A percentile compares a stretch with the other conserved stretches of the same genome.
phyloP scores from a whole-genome alignment of 1,139 yeast species.

The Kodamaea anthophila region DNA sequence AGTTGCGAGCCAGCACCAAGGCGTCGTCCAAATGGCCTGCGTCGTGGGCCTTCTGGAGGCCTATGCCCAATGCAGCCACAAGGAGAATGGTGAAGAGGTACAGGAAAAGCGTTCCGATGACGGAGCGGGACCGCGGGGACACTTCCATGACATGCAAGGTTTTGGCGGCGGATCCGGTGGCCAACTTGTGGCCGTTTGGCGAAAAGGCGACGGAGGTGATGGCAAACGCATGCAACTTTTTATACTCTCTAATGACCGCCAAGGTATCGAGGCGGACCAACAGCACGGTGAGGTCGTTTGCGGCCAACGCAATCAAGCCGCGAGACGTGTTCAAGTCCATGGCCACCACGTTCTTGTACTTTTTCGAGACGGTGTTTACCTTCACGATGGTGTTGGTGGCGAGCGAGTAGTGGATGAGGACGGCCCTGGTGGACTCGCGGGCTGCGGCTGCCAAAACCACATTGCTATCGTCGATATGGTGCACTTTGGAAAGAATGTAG shows the following conservation, averaged over 20 bases:
- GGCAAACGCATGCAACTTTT: slow-evolving; percentile 71
- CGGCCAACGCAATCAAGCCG: slow-evolving; percentile 62
- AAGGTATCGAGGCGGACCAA: slow-evolving; percentile 49
- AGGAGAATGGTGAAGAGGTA: slow-evolving; percentile 40
- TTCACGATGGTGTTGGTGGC: slow-evolving; percentile 37
- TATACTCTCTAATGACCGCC: slow-evolving; percentile 42
- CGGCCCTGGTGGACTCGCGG: slow-evolving; percentile 31
- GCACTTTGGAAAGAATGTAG: slow-evolving; percentile 49
- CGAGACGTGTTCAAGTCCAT: slow-evolving; percentile 45
- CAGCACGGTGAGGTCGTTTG: slow-evolving; percentile 66
- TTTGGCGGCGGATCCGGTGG: slow-evolving; percentile 78
- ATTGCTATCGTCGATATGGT: slow-evolving; percentile 48
- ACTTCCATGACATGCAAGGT: slow-evolving; percentile 58
- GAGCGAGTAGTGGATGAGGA: slow-evolving; percentile 36
- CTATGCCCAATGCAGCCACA: slow-evolving; percentile 40
- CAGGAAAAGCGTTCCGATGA: slow-evolving; percentile 34
- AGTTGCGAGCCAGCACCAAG: slow-evolving; percentile 14
- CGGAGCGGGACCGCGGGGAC: slow-evolving; percentile 46
- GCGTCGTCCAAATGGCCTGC: slow-evolving; percentile 29
- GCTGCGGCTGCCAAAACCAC: slow-evolving; percentile 54
- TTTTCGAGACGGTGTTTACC: slow-evolving; percentile 42
- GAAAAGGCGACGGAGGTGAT: slow-evolving; percentile 71
- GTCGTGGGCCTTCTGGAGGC: slow-evolving; percentile 36
- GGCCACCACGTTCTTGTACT: slow-evolving; percentile 63
- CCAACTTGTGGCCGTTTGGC: slow-evolving; percentile 62